Evolutionary conservation across 768 basidiomycete genomes (phyloP).

Genomic region (Agaricus subrufescens): DNA sequence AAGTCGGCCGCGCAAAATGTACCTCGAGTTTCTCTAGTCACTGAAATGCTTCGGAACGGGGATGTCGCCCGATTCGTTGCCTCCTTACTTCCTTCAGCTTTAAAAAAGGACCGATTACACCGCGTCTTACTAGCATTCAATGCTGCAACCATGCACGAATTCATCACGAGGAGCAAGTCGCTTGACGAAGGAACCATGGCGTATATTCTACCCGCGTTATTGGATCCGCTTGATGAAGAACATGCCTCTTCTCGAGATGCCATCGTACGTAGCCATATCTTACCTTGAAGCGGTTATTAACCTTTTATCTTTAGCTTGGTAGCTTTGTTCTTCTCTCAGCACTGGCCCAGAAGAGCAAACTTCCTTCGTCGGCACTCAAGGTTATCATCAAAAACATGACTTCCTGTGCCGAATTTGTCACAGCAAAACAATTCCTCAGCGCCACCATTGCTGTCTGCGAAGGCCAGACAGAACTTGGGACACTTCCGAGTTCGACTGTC

Average conservation of each 20-base stretch:
- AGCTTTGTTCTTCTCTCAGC: slow-evolving; percentile 70
- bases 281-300: neutral
- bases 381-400: slow-evolving; percentile 53
- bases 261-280: slow-evolving; percentile 36
- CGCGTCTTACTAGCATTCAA: slow-evolving; percentile 80
- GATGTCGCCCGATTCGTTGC: slow-evolving; percentile 72
- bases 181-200: slow-evolving; percentile 67
- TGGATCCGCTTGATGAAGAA: slow-evolving; percentile 49
- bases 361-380: slow-evolving; percentile 56
- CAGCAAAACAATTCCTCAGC: slow-evolving; percentile 56
- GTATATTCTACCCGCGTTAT: slow-evolving; percentile 56
- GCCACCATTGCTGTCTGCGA: slow-evolving; percentile 62
- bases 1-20: slow-evolving; percentile 74
- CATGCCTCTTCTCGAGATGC: slow-evolving; percentile 43
- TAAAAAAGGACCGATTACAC: slow-evolving; percentile 51
- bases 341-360: slow-evolving; percentile 59
- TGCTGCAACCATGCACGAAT: slow-evolving; percentile 74
- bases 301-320: slow-evolving; percentile 45
- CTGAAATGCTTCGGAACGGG: slow-evolving; percentile 67
- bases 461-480: slow-evolving; percentile 52
- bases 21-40: slow-evolving; percentile 68
- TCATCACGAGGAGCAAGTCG: slow-evolving; percentile 52
- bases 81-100: slow-evolving; percentile 53
- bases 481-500: slow-evolving; percentile 36
- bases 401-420: slow-evolving; percentile 41